Conservation (phyloP, 1,284 basidiomycete species). For the Marasmius oreades region DNA sequence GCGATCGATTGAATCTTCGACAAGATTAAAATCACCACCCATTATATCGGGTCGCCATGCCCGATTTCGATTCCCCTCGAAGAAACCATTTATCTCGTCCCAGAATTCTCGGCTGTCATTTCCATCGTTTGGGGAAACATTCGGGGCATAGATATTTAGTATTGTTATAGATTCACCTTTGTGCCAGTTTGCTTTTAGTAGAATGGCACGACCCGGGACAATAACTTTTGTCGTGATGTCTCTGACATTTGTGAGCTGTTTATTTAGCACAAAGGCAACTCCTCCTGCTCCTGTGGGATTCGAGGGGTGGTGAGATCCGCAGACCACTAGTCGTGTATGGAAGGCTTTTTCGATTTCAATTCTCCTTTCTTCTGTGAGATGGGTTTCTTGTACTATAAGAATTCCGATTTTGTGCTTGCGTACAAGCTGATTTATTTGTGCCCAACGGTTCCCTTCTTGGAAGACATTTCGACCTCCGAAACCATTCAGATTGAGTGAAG, state of each 20-base stretch:
- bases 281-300: slow-evolving; percentile 14
- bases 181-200: slow-evolving; percentile 20
- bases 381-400: slow-evolving; percentile 25
- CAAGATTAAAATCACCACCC: slow-evolving; percentile 40
- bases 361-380: slow-evolving; percentile 16
- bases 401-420: slow-evolving; percentile 20
- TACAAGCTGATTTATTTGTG: slow-evolving; percentile 17
- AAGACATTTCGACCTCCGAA: background rate
- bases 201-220: slow-evolving; percentile 29
- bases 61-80: background rate
- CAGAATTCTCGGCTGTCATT: slow-evolving; percentile 29
- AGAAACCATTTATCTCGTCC: background rate
- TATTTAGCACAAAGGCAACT: slow-evolving; percentile 34
- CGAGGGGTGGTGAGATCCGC: no score
- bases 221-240: slow-evolving; percentile 16
- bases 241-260: slow-evolving; percentile 15
- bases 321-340: background rate
- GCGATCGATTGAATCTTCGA: slow-evolving; percentile 35
- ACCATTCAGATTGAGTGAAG: slow-evolving; percentile 20
- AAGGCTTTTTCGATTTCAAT: slow-evolving; percentile 12
- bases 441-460: slow-evolving; percentile 21
- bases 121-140: slow-evolving; percentile 9
- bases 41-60: slow-evolving; percentile 26
- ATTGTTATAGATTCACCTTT: slow-evolving; percentile 15
- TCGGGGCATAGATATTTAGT: slow-evolving; percentile 35